A percentile compares a stretch with the other conserved stretches of the same genome.
phyloP scores from a whole-genome alignment of 768 basidiomycete genomes.

The Naganishia vishniacii region DNA sequence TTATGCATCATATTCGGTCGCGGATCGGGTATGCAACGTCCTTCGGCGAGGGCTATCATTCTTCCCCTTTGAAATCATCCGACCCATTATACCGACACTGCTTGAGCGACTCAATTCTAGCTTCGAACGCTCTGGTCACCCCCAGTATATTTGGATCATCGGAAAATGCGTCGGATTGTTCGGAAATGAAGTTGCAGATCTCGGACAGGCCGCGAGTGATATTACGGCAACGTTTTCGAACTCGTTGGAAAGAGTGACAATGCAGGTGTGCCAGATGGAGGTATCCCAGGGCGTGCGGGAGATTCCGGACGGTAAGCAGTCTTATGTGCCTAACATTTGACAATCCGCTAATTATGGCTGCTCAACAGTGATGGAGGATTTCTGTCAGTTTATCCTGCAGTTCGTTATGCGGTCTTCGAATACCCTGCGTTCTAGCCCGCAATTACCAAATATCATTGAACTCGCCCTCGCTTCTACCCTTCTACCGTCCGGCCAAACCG shows the following conservation, averaged over 20 bases:
- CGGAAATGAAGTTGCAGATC: slow-evolving; percentile 55
- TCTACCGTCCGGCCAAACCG: slow-evolving; percentile 72
- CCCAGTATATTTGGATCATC: slow-evolving; percentile 89
- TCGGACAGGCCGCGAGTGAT: slow-evolving; percentile 50
- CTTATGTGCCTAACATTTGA: no score
- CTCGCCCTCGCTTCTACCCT: slow-evolving; percentile 72
- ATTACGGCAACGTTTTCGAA: slow-evolving; percentile 60
- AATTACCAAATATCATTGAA: slow-evolving; percentile 71
- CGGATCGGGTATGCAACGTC: slow-evolving; percentile 77
- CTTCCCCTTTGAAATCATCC: slow-evolving; percentile 61
- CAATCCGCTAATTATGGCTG: slow-evolving; percentile 1
- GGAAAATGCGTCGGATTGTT: slow-evolving; percentile 77
- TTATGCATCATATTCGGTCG: slow-evolving; percentile 66
- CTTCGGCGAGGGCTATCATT: slow-evolving; percentile 76
- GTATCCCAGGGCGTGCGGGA: slow-evolving; percentile 64
- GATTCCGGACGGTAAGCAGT: slow-evolving; percentile 75
- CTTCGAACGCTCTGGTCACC: slow-evolving; percentile 73
- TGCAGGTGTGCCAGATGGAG: slow-evolving; percentile 63
- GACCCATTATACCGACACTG: slow-evolving; percentile 65
- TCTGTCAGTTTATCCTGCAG: slow-evolving; percentile 70
- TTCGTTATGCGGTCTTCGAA: slow-evolving; percentile 66
- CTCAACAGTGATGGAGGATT: slow-evolving; percentile 81
- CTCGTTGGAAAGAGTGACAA: slow-evolving; percentile 70
- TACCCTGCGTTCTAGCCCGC: slow-evolving; percentile 69
- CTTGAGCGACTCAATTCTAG: slow-evolving; percentile 67